Percentiles rank a stretch among this genome's conserved stretches.
Evolutionary conservation across 2,329 filamentous ascomycete species (phyloP).

Genomic region (Sclerotinia glacialis): DNA sequence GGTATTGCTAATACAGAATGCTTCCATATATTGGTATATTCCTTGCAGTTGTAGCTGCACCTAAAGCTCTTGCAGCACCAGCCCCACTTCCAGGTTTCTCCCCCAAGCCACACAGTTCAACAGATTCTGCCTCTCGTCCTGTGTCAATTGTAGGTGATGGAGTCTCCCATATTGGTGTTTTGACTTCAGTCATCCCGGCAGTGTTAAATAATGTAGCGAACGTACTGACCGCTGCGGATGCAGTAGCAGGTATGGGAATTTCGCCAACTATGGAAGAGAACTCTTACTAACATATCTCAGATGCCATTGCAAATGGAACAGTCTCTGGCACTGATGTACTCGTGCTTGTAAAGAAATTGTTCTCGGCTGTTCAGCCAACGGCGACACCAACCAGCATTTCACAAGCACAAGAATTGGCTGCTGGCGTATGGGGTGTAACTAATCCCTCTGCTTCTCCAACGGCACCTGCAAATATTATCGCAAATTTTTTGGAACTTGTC

Average conservation of each 20-base stretch:
- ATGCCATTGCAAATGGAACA: constrained; percentile 27
- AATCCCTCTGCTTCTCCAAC: constrained; percentile 20
- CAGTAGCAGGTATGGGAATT: not conserved
- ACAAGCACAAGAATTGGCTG: constrained; percentile 26
- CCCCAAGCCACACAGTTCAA: not conserved
- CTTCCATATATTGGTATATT: not conserved
- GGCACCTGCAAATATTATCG: constrained; percentile 24
- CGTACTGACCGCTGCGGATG: not conserved
- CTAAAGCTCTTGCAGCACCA: constrained; percentile 1
- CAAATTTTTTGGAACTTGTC: constrained; percentile 25
- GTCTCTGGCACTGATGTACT: constrained; percentile 26
- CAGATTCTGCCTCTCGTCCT: not conserved
- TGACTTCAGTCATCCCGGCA: not conserved
- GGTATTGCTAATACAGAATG: not conserved
- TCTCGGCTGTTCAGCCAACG: constrained; percentile 32
- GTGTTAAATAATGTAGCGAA: not conserved
- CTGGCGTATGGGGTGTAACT: constrained; percentile 17
- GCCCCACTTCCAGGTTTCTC: constrained; percentile 1
- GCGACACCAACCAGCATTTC: constrained; percentile 32
- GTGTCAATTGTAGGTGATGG: not conserved
- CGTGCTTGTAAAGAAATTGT: constrained; percentile 25
- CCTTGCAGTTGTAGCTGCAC: not conserved
- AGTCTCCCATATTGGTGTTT: not conserved
- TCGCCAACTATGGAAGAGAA: no score
- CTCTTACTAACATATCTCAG: not conserved